Evolutionary conservation across 768 basidiomycete species (phyloP).

Genomic region (Pholiota microspora): DNA sequence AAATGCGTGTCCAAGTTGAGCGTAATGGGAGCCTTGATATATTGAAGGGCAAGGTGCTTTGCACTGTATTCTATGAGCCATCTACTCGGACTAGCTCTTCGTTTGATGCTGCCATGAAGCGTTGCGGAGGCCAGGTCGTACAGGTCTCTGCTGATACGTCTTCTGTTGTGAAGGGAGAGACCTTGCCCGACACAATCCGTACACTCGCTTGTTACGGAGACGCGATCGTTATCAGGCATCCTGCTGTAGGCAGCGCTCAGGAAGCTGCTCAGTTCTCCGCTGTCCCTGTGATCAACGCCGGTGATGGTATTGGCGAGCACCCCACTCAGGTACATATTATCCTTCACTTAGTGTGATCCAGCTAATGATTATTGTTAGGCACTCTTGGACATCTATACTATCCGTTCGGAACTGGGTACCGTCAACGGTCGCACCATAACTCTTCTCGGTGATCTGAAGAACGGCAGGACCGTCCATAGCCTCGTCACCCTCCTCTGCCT

Average conservation of each 20-base stretch:
- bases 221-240: conserved; percentile 92
- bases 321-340: conserved; percentile 74
- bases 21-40: conserved; percentile 86
- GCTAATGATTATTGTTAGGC: conserved; percentile 44
- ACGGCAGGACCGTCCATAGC: conserved; percentile 96
- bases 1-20: conserved; percentile 97
- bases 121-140: conserved; percentile 95
- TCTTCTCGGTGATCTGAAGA: conserved; percentile 93
- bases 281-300: conserved; percentile 94
- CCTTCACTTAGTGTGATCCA: background rate
- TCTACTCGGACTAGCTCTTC: conserved; percentile 95
- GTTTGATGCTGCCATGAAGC: conserved; percentile 98
- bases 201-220: conserved; percentile 95
- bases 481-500: conserved; percentile 89
- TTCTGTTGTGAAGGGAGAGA: conserved; percentile 93
- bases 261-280: conserved; percentile 95
- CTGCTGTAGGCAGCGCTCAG: conserved; percentile 91
- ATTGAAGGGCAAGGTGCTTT: conserved; percentile 87
- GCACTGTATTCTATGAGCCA: conserved; percentile 94
- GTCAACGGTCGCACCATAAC: conserved; percentile 96
- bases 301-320: conserved; percentile 96
- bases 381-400: conserved; percentile 87
- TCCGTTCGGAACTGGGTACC: conserved; percentile 95
- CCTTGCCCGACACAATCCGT: conserved; percentile 87
- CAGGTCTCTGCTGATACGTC: conserved; percentile 77